Base-by-base conservation (phyloP, 2,329 filamentous ascomycete species). In the Albifimbria verrucaria region DNA sequence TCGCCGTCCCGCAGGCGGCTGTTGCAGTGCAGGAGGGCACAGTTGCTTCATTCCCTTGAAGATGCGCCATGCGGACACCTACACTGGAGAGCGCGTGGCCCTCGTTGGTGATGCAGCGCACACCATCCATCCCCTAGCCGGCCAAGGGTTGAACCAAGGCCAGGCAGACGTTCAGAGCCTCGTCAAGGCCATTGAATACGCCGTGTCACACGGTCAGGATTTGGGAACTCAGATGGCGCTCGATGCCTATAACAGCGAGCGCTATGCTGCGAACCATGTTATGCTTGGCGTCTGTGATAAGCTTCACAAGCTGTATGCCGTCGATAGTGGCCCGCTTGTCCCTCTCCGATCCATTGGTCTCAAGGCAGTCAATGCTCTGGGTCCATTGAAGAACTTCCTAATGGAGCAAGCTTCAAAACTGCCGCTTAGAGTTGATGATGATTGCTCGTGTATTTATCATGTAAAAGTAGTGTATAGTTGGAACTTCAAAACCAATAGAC, bases 21-120 rank as follows among this genome's bases (percentile, higher is more conserved):
- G 75, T 82, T 2, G 82, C 77, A 22, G 85, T 97, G 1, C 92
- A 97, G 68, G 79, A 88, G 50, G 86, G 87, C 60, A 91, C 85
- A 18, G 77, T 95, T 15, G 93, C 94, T 1, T 92, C 90, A 0
- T 99, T 99, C 72, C 94, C 94, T 81, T 99, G 18, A 90, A 88
- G 65, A 80, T 97, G 76, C 87, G 92, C 24, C 94, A 99, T 68
- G 92, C 93, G n/a, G 90, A 95, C 65, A 91, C 90, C 1, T 99
- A 99, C 67, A 89, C 90, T 42, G 89, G 86, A 39, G 91, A 96
- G 64, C 87, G 94, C n/a, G 78, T 97, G 9, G 94, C 92, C 1
- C 82, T 99, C 1, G 85, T 99, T 32, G 94, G 94, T 55, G 94
- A 99, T 60, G 94, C 94, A 1, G 94, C 94, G 7, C 94, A 99